Percentiles rank a stretch among this genome's conserved stretches.
These are phyloP conservation scores for Kwoniella bestiolae DNA, from an alignment of 768 basidiomycete genomes.

Conservation along the genomic window DNA sequence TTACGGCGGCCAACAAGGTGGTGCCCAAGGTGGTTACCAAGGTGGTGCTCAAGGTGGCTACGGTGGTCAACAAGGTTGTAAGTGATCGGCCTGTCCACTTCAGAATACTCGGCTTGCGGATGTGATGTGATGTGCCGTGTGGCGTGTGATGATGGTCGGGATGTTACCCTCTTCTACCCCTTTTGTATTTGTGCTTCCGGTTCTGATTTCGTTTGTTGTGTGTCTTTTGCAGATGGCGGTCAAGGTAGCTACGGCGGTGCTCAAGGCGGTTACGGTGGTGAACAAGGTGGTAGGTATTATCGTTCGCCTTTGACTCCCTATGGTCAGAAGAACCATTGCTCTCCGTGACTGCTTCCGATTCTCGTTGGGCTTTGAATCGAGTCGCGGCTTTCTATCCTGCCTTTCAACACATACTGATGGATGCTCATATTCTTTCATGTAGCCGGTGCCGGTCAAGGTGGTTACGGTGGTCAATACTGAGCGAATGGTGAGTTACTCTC, in stretches of 20 bases:
- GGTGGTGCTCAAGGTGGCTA: conserved; percentile 48
- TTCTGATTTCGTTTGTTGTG: conserved; percentile 1
- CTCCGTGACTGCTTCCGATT: too few species aligned
- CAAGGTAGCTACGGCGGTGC: conserved; percentile 46
- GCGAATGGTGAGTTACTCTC: conserved; percentile 10
- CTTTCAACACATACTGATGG: conserved; percentile 10
- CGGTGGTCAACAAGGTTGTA: conserved; percentile 38
- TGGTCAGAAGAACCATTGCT: too few species aligned
- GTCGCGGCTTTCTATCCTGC: too few species aligned
- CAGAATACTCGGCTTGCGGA: not conserved
- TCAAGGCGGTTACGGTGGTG: conserved; percentile 45
- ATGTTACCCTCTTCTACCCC: not conserved
- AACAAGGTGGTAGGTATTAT: conserved; percentile 29
- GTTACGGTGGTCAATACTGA: conserved; percentile 43
- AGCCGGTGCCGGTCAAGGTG: conserved; percentile 45
- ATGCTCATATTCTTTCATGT: not conserved
- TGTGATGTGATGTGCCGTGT: not conserved
- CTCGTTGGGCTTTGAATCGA: conserved; percentile 4
- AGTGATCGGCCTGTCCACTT: not conserved
- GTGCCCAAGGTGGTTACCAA: conserved; percentile 40
- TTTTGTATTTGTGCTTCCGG: not conserved
- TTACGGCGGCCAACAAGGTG: conserved; percentile 52
- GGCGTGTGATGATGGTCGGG: not conserved
- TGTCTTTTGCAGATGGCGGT: conserved; percentile 23
- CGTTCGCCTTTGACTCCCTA: not conserved